phyloP scores from a whole-genome alignment of 2,329 filamentous ascomycete species.

The Scleromitrula shiraiana region DNA sequence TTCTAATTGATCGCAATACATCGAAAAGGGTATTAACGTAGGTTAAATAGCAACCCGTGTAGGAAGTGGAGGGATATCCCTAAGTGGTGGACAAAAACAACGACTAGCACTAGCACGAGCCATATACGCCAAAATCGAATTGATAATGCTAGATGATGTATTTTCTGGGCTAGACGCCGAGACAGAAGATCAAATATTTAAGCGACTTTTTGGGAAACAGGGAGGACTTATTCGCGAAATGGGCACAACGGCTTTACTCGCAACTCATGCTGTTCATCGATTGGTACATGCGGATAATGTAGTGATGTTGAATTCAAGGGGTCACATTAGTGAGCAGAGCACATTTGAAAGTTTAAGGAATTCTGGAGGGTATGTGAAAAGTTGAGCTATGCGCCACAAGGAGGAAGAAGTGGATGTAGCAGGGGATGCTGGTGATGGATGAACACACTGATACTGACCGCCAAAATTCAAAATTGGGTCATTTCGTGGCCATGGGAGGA shows the following conservation, averaged over 20 bases:
- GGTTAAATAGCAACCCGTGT: conserved; percentile 16
- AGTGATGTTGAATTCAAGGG: conserved; percentile 31
- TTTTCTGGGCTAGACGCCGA: conserved; percentile 26
- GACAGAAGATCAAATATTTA: conserved; percentile 23
- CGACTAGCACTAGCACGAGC: conserved; percentile 51
- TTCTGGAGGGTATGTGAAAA: conserved; percentile 21
- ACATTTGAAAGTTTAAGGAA: conserved; percentile 29
- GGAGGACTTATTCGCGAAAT: conserved; percentile 17
- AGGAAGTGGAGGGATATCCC: conserved; percentile 29
- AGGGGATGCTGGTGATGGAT: not conserved
- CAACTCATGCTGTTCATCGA: conserved; percentile 29
- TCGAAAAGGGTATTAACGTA: too few relatives aligned
- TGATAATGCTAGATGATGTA: conserved; percentile 27
- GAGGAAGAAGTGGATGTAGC: not conserved
- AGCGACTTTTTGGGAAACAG: conserved; percentile 16
- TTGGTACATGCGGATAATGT: conserved; percentile 34
- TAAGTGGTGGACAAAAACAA: conserved; percentile 28
- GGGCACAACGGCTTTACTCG: conserved; percentile 32
- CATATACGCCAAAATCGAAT: conserved; percentile 31
- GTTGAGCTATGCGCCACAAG: conserved; percentile 12
- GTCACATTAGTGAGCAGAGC: conserved; percentile 31
- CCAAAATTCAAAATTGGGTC: not conserved
- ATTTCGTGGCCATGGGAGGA: not conserved
- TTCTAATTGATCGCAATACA: not conserved
- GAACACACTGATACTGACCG: not conserved